Evolutionary conservation across 306 rosid genomes (phyloP), one percentile per base, ranked within the genome.

Genomic region (Quercus robur): DNA sequence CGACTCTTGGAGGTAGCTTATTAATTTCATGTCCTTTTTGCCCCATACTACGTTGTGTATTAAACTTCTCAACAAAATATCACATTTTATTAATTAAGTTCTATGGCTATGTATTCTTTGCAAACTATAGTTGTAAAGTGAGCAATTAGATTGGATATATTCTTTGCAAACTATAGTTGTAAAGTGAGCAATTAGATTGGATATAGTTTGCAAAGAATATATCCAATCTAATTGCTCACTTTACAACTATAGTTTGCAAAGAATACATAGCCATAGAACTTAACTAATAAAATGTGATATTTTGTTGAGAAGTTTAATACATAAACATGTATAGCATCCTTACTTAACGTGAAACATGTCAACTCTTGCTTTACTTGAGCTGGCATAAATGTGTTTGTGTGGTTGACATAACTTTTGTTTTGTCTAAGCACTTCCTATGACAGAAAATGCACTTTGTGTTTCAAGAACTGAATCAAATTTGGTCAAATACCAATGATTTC

Each of bases 1-100:
- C 91, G 99, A 69, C 99, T 94, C 61, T 84, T 93, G 99, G 99
- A 94, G 97, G 99, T 94, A 87, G 77, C 58, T 46, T 70, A 54
- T 77, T 41, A 70, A 58, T 71, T 81, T 78, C 55, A 70, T 80
- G 83, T 75, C 61, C 57, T 19, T 80, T 82, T 82, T 78, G 62
- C 72, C 15, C 56, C 61, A 51, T 54, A 67, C 59, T 74, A 57
- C 31, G 61, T 49, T 74, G 17, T 25, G 26, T 25, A 25, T 25
- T 25, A 25, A 25, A 25, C 26, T 25, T 25, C 26, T 25, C 26
- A 25, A 25, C 26, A 25, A 25, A 25, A 25, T 25, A 25, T 25
- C 26, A 25, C 26, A 25, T 25, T 25, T 25, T 25, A 26, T 25
- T 26, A 26, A 63, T 67, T 74, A 66, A 66, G 28, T 72, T 77